phyloP scores from a whole-genome alignment of 768 basidiomycete genomes.

The Russula sp. region DNA sequence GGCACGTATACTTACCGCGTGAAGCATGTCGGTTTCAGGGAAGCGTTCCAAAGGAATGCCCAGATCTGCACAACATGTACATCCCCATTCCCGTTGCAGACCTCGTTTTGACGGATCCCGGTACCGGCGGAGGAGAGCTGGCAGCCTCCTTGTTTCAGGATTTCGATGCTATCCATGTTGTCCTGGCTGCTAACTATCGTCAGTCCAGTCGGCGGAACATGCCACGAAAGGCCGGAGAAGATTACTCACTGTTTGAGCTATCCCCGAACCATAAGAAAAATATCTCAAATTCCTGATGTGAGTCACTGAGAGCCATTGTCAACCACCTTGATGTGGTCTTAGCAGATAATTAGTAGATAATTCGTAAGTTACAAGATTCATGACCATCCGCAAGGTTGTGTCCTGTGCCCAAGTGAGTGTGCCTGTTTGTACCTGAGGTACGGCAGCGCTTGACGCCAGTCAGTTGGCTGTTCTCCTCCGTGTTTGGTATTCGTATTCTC shows the following conservation, averaged over 20 bases:
- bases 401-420: not conserved
- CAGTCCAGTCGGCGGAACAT: not conserved
- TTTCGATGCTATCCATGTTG: slow-evolving; percentile 86
- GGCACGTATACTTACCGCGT: slow-evolving; percentile 46
- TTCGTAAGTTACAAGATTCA: slow-evolving; percentile 35
- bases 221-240: not conserved
- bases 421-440: slow-evolving; percentile 34
- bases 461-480: slow-evolving; percentile 28
- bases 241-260: slow-evolving; percentile 70
- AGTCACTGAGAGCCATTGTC: slow-evolving; percentile 81
- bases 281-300: slow-evolving; percentile 84
- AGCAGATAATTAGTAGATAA: slow-evolving; percentile 80
- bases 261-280: slow-evolving; percentile 81
- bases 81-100: slow-evolving; percentile 42
- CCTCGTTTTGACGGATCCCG: slow-evolving; percentile 82
- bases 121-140: slow-evolving; percentile 92
- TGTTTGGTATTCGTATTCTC: slow-evolving; percentile 19
- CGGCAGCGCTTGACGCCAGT: slow-evolving; percentile 58
- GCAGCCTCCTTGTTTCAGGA: slow-evolving; percentile 81
- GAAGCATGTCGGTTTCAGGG: slow-evolving; percentile 74
- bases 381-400: slow-evolving; percentile 61
- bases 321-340: slow-evolving; percentile 75
- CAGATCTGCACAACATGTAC: slow-evolving; percentile 70
- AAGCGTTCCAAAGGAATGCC: slow-evolving; percentile 43
- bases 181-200: slow-evolving; percentile 53